Conservation (phyloP, 2,329 filamentous ascomycete species). For the Diaporthe ampelina region DNA sequence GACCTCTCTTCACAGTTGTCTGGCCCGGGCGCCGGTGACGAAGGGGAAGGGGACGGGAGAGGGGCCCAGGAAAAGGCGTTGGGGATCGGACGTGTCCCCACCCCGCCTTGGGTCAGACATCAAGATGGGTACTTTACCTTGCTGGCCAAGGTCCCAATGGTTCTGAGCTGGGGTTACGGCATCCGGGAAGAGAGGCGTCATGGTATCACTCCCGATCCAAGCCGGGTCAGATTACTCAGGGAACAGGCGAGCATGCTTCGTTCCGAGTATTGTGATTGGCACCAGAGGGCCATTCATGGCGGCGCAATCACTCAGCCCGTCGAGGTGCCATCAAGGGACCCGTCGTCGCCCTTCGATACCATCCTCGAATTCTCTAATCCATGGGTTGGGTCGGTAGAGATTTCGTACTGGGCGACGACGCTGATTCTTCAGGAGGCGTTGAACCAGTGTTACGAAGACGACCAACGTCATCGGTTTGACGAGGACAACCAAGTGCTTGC, state of each 20-base stretch:
- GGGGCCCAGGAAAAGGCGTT: not conserved
- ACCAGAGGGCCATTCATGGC: conserved; percentile 45
- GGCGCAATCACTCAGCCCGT: conserved; percentile 46
- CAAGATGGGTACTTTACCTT: conserved; percentile 52
- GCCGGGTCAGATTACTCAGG: conserved; percentile 48
- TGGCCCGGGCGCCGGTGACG: conserved; percentile 44
- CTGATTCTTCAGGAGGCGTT: conserved; percentile 57
- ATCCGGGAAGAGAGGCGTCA: conserved; percentile 50
- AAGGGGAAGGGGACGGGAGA: not conserved
- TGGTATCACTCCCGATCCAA: conserved; percentile 48
- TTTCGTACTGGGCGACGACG: conserved; percentile 56
- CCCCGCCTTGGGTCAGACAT: conserved; percentile 45
- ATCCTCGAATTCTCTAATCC: conserved; percentile 50
- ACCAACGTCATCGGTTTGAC: conserved; percentile 43
- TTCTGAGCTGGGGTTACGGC: conserved; percentile 51
- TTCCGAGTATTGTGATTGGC: conserved; percentile 52
- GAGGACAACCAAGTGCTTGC: conserved; percentile 48
- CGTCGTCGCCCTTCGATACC: conserved; percentile 50
- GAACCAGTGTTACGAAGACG: conserved; percentile 50
- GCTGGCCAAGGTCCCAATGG: conserved; percentile 52
- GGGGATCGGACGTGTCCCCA: conserved; percentile 41
- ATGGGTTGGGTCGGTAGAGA: conserved; percentile 53
- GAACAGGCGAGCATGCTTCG: conserved; percentile 48
- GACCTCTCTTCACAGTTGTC: conserved; percentile 51
- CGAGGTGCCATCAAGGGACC: conserved; percentile 49